A percentile compares a stretch with the other conserved stretches of the same genome.
These are phyloP conservation scores for Annulohypoxylon moriforme DNA, from an alignment of 495 filamentous ascomycete genomes.

Conservation along the genomic window DNA sequence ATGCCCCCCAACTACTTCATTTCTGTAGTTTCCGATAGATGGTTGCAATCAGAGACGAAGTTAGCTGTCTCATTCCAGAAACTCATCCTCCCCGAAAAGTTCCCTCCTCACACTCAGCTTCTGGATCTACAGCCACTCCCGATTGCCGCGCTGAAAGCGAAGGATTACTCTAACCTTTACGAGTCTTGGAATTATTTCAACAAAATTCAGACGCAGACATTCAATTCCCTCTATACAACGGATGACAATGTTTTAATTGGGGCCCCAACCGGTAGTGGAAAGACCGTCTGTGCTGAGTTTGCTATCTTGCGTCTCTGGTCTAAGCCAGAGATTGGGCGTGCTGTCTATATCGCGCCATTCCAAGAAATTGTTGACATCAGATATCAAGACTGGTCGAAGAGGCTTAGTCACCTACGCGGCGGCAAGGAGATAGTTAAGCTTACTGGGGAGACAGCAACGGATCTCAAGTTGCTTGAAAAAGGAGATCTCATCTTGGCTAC, in stretches of 20 bases:
- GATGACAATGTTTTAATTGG: conserved; percentile 95
- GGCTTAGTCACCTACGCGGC: conserved; percentile 76
- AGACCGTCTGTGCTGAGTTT: conserved; percentile 97
- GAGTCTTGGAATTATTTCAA: conserved; percentile 91
- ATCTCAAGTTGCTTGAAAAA: conserved; percentile 87
- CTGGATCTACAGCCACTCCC: conserved; percentile 92
- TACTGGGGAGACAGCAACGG: conserved; percentile 90
- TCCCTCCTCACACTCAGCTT: conserved; percentile 90
- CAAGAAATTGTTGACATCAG: conserved; percentile 90
- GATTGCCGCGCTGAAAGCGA: conserved; percentile 84
- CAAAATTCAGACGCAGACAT: conserved; percentile 96
- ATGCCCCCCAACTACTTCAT: conserved; percentile 99
- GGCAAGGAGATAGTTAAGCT: conserved; percentile 95
- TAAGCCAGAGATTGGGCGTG: conserved; percentile 75
- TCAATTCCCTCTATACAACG: conserved; percentile 88
- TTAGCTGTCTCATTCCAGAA: conserved; percentile 95
- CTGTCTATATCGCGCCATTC: conserved; percentile 95
- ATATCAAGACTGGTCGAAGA: conserved; percentile 83
- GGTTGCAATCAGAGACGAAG: conserved; percentile 98
- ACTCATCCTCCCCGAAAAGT: conserved; percentile 91
- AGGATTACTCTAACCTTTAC: conserved; percentile 85
- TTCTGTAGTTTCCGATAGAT: conserved; percentile 90
- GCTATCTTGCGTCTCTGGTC: conserved; percentile 91
- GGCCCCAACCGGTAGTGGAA: conserved; percentile 90
- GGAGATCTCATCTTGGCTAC: conserved; percentile 95